Evolutionary conservation across 2,329 filamentous ascomycete species (phyloP).

Genomic region (Paecilomyces variotii): DNA sequence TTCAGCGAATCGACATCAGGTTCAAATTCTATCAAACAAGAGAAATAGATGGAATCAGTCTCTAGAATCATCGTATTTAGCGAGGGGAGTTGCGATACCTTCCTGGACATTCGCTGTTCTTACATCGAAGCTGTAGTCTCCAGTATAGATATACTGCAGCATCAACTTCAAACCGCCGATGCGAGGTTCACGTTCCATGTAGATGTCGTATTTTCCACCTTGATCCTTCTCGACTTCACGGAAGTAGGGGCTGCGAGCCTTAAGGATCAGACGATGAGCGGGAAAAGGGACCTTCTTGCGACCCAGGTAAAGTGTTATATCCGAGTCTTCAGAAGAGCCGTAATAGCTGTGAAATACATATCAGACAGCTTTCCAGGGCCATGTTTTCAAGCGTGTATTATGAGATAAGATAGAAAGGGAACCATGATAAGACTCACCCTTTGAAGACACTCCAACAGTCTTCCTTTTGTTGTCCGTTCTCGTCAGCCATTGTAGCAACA

Average conservation of each 20-base stretch:
- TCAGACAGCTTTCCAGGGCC: not conserved
- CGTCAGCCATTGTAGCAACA: too few relatives aligned
- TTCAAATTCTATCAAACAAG: not conserved
- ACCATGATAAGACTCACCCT: not conserved
- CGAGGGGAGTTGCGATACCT: not conserved
- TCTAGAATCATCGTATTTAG: not conserved
- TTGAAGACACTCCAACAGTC: not conserved
- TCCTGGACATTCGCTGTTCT: not conserved
- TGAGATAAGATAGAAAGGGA: too few relatives aligned
- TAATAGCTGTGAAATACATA: not conserved
- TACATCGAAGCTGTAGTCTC: not conserved
- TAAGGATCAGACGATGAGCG: not conserved
- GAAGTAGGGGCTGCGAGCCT: not conserved
- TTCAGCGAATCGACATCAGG: not conserved
- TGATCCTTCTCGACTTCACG: not conserved
- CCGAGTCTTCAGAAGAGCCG: not conserved
- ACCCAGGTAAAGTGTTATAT: not conserved
- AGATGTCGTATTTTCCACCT: not conserved
- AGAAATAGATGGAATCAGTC: not conserved
- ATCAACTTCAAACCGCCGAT: not conserved
- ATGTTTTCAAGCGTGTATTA: too few relatives aligned
- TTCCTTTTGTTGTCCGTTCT: too few relatives aligned
- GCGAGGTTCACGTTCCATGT: not conserved
- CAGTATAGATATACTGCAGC: not conserved
- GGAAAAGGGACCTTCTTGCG: not conserved